Evolutionary conservation across 352 stramenopile genomes (phyloP).

Genomic region (Blastocystis sp.): DNA sequence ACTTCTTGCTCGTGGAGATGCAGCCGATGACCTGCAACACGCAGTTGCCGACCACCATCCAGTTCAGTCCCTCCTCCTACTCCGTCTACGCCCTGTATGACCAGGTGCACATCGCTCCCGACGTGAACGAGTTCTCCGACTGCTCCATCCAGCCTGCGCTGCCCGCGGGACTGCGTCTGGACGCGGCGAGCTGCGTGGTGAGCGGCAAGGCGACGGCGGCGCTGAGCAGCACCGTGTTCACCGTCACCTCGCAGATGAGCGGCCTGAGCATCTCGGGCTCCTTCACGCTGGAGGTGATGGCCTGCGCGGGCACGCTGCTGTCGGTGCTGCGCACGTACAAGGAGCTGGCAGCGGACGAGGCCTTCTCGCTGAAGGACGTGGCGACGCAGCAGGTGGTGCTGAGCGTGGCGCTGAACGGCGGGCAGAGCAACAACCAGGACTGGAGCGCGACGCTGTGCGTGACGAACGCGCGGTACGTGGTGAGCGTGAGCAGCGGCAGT

Average conservation of each 20-base stretch:
- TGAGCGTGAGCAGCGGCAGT: neutral
- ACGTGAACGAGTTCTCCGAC: neutral
- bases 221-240: neutral
- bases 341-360: neutral
- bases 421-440: neutral
- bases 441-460: neutral
- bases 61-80: neutral
- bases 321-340: slow-evolving; percentile 6
- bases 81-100: neutral
- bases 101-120: neutral
- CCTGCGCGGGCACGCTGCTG: neutral
- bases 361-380: neutral
- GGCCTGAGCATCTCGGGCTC: neutral
- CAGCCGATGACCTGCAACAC: neutral
- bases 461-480: neutral
- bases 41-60: neutral
- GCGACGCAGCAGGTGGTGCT: neutral
- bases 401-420: neutral
- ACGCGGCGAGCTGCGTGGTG: neutral
- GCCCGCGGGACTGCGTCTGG: neutral
- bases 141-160: neutral
- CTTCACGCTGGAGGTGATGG: neutral
- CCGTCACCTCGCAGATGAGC: neutral
- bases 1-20: neutral
- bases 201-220: neutral